Base-by-base conservation (phyloP, 805 yeast genomes). In the Ogataea trehalophila region DNA sequence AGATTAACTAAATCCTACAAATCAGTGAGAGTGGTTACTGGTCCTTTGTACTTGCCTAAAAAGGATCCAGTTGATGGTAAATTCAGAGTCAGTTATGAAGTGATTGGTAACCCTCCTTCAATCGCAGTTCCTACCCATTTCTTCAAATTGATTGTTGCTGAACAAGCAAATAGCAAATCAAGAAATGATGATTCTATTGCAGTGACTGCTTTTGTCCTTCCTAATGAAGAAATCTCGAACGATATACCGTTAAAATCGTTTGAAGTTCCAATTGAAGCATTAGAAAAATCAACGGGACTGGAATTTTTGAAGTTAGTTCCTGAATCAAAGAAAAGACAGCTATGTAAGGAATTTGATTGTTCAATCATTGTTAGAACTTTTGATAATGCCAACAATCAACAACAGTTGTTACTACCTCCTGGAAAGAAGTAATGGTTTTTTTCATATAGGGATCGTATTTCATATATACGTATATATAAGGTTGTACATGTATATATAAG, bases 81-180 rank as follows among this genome's bases (percentile, higher is more conserved):
- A 64, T 87, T 72, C 65, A 76, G 85, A 53, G 96, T 94, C 17
- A 70, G 77, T 2, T 94, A 92, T 67, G 98, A 94, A 68, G 87
- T 94, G 38, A 88, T 94, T 63, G 99, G 99, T 2, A 87, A 89
- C 58, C 99, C 99, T 11, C 98, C 99, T 43, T 87, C 80, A 59
- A 76, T 94, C 45, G 98, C 99, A 0, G 99, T 94, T 11, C 99
- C 99, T 23, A 94, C 99, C 0, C 99, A 94, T 66, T 94, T 94
- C 62, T 94, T 83, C 77, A 94, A 94, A 70, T 69, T 94, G 49
- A 71, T 94, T 46, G 87, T 94, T 41, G 97, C 94, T 8, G 98
- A 94, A 65, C 67, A 71, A 16, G 75, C 80, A 4, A 42, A 47
- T 22, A 63, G 58, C 4, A 68, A 63, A 35, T 58, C 66, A 45